These are phyloP conservation scores for Biscogniauxia sp. DNA, from an alignment of 2,329 filamentous ascomycete species.

Conservation along the genomic window DNA sequence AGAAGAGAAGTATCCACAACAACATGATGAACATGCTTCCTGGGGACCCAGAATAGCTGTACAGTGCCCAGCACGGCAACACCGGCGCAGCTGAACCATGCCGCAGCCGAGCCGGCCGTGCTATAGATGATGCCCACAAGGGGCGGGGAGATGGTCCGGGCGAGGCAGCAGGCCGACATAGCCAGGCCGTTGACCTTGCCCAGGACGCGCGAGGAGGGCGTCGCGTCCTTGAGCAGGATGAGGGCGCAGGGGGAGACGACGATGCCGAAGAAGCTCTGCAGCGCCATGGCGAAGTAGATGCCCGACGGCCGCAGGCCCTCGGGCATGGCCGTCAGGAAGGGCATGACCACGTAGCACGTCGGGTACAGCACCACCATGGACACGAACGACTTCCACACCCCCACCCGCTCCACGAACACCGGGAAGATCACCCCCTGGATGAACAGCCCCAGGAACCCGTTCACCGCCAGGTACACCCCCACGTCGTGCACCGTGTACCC, in stretches of 20 bases:
- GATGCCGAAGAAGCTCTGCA: constrained; percentile 68
- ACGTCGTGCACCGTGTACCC: constrained; percentile 65
- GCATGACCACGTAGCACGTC: constrained; percentile 65
- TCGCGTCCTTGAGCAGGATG: constrained; percentile 71
- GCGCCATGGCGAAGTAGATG: constrained; percentile 62
- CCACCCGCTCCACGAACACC: constrained; percentile 58
- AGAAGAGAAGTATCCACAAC: constrained; percentile 15
- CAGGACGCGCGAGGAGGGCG: constrained; percentile 58
- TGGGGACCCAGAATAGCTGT: constrained; percentile 32
- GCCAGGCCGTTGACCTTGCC: constrained; percentile 72
- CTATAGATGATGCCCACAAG: constrained; percentile 67
- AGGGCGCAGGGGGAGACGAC: constrained; percentile 66
- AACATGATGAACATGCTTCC: constrained; percentile 24
- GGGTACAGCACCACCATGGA: constrained; percentile 65
- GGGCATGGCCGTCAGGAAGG: constrained; percentile 62
- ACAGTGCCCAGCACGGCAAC: constrained; percentile 29
- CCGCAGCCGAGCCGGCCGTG: constrained; percentile 47
- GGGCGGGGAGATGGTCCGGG: constrained; percentile 67
- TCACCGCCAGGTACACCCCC: constrained; percentile 65
- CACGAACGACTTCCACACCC: constrained; percentile 66
- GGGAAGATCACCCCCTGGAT: constrained; percentile 73
- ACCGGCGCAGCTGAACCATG: constrained; percentile 39
- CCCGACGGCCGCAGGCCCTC: constrained; percentile 52
- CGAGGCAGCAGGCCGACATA: constrained; percentile 68
- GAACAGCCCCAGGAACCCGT: constrained; percentile 68